Evolutionary conservation across 495 filamentous ascomycete genomes (phyloP).

Genomic region (Aspergillus egyptiacus): DNA sequence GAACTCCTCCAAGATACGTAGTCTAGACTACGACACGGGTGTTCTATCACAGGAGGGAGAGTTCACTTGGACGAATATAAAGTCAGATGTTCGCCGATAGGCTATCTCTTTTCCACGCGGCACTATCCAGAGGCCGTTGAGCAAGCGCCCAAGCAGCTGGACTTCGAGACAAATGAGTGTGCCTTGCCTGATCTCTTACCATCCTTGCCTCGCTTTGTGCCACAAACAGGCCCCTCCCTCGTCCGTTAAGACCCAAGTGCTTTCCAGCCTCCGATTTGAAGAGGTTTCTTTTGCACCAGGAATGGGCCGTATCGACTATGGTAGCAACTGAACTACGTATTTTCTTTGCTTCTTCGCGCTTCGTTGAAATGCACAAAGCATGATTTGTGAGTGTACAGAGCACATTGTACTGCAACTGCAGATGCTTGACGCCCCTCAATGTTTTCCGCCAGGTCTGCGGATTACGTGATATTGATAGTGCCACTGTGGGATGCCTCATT

Average conservation of each 20-base stretch:
- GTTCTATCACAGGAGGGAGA: too few species aligned
- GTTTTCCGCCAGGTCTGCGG: neutral
- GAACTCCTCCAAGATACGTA: too few species aligned
- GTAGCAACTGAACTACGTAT: neutral
- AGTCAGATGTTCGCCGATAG: neutral
- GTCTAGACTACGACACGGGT: too few species aligned
- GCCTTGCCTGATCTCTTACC: neutral
- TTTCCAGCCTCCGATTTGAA: neutral
- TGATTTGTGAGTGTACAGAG: neutral
- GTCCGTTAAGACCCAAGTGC: neutral
- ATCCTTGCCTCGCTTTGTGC: constrained; percentile 7
- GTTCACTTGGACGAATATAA: neutral
- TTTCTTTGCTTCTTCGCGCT: constrained; percentile 2
- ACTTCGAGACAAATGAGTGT: neutral
- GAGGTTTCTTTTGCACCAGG: neutral
- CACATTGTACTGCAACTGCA: too few species aligned
- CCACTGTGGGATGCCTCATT: neutral
- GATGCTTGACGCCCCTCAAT: neutral
- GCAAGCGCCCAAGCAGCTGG: too few species aligned
- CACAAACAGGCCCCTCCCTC: neutral
- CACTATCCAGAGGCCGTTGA: neutral
- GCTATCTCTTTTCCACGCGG: neutral
- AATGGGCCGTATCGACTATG: neutral
- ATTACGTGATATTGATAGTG: constrained; percentile 6
- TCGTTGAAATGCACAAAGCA: neutral